Percentiles rank a stretch among this genome's conserved stretches.
These are phyloP conservation scores for Pleurotus tuber-regium DNA, from an alignment of 768 basidiomycete genomes.

Conservation along the genomic window DNA sequence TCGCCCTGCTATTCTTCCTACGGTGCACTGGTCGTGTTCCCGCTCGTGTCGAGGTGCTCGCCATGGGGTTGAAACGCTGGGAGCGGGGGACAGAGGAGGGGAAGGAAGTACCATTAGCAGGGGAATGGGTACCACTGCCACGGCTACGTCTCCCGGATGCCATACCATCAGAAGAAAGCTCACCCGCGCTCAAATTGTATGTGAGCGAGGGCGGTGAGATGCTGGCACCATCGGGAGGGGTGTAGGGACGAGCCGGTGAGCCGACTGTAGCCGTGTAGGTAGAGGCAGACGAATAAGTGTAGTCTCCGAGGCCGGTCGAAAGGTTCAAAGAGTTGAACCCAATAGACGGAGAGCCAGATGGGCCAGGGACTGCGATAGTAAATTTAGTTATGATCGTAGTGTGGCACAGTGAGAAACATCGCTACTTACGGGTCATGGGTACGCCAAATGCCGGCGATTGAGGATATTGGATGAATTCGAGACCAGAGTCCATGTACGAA, in stretches of 20 bases:
- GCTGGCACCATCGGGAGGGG: slow-evolving; percentile 59
- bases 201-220: slow-evolving; percentile 70
- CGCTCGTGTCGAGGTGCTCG: slow-evolving; percentile 53
- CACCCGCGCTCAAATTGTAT: slow-evolving; percentile 67
- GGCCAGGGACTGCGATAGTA: slow-evolving; percentile 47
- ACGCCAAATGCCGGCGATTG: slow-evolving; percentile 45
- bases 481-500: slow-evolving; percentile 47
- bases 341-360: slow-evolving; percentile 55
- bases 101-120: slow-evolving; percentile 32
- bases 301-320: slow-evolving; percentile 47
- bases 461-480: slow-evolving; percentile 72
- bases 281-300: slow-evolving; percentile 54
- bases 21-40: slow-evolving; percentile 44
- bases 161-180: slow-evolving; percentile 71
- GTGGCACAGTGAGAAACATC: slow-evolving; percentile 9
- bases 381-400: no score
- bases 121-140: slow-evolving; percentile 60
- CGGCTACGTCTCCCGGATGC: slow-evolving; percentile 66
- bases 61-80: slow-evolving; percentile 78
- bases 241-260: slow-evolving; percentile 64
- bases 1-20: slow-evolving; percentile 45
- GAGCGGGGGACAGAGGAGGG: slow-evolving; percentile 66
- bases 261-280: slow-evolving; percentile 42
- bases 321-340: slow-evolving; percentile 64
- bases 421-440: slow-evolving; percentile 59